Base-by-base conservation (phyloP, 768 basidiomycete genomes). In the Dendrothele bispora region DNA sequence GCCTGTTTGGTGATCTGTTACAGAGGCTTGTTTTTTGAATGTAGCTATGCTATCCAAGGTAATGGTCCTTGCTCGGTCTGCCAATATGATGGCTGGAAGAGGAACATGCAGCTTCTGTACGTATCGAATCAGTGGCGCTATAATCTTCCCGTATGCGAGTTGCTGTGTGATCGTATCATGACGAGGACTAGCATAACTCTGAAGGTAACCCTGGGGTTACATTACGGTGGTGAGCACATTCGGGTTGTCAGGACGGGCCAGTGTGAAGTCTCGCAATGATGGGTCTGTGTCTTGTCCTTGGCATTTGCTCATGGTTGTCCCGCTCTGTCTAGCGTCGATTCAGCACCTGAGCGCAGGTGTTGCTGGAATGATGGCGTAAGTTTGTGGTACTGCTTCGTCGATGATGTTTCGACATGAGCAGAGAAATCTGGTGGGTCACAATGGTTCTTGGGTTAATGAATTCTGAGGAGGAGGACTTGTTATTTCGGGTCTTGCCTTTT, bases 361-460 rank as follows among this genome's bases (percentile, higher is more conserved):
- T 32, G 30, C 30, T n/a, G n/a, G 30, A n/a, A 32, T n/a, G 30
- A n/a, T n/a, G 30, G 75, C 8, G 78, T 77, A 4, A 71, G 73
- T 45, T 70, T 74, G 25, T 79, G 77, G 77, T 77, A 78, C 54
- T 64, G 68, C 6, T 73, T 74, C 7, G 60, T 64, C n/a, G 64
- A 61, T 29, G 73, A 75, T 17, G 62, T n/a, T 11, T 15, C 11
- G 22, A 2, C 21, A 7, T 15, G 14, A 15, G n/a, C n/a, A n/a
- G 15, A 1, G 7, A 26, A 24, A 32, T n/a, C n/a, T 32, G 30
- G 10, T 32, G 10, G 17, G 2, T n/a, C 1, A n/a, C n/a, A n/a
- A n/a, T n/a, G n/a, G n/a, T n/a, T n/a, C n/a, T n/a, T n/a, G n/a
- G n/a, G n/a, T n/a, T n/a, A n/a, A n/a, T n/a, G n/a, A n/a, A n/a